These are phyloP conservation scores for Cicer judaicum DNA, from an alignment of 306 rosid species.

Conservation along the genomic window DNA sequence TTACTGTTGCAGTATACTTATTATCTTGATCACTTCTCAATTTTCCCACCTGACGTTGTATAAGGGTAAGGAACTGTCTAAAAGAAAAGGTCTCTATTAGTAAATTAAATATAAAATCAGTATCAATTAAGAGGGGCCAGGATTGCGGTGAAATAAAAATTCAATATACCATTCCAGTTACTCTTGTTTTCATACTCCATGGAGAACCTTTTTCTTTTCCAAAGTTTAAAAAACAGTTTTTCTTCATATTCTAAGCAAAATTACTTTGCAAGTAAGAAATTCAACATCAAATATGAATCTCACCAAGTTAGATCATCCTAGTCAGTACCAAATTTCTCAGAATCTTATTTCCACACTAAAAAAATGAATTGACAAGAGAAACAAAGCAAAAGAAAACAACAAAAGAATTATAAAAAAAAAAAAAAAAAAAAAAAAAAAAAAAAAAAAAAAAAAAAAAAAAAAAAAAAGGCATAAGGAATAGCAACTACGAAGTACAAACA, in stretches of 20 bases:
- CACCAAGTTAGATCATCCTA: slow-evolving; percentile 16
- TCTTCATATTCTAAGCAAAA: neutral
- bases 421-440: too few species aligned
- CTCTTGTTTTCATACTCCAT: slow-evolving; percentile 16
- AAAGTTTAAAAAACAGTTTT: neutral
- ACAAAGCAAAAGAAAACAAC: slow-evolving; percentile 25
- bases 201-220: slow-evolving; percentile 17
- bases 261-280: neutral
- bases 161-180: neutral
- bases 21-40: slow-evolving; percentile 55
- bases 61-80: slow-evolving; percentile 71
- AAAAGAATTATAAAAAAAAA: slow-evolving; percentile 1
- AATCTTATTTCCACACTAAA: slow-evolving; percentile 21
- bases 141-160: neutral
- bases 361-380: slow-evolving; percentile 26
- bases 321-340: neutral
- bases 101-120: slow-evolving; percentile 24
- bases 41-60: slow-evolving; percentile 70
- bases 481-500: slow-evolving; percentile 11
- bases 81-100: slow-evolving; percentile 31
- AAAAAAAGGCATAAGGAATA: neutral
- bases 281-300: slow-evolving; percentile 27
- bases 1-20: slow-evolving; percentile 62
- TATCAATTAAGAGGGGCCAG: neutral
- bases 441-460: too few species aligned